These are phyloP conservation scores for Mrakiaceae sp. DNA, from an alignment of 1,284 basidiomycete species.

Conservation along the genomic window DNA sequence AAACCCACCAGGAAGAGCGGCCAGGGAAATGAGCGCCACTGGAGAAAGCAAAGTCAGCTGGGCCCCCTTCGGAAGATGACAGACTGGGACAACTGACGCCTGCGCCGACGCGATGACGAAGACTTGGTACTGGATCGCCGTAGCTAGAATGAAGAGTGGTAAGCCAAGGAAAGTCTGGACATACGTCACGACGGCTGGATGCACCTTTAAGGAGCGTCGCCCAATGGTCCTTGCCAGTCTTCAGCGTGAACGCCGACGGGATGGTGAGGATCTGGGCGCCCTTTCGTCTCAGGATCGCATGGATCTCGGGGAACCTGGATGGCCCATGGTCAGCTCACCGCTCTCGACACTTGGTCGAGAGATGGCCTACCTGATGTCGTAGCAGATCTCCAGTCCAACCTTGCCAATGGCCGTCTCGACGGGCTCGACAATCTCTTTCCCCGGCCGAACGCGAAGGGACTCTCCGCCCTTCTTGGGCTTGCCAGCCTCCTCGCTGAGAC, in stretches of 20 bases:
- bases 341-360: background rate
- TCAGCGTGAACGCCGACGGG: conserved; percentile 41
- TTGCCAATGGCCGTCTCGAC: conserved; percentile 33
- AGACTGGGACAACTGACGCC: conserved; percentile 14
- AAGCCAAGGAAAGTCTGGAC: background rate
- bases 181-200: background rate
- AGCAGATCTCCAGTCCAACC: conserved; percentile 42
- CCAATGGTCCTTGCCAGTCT: conserved; percentile 36
- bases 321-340: background rate
- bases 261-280: conserved; percentile 41
- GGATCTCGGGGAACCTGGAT: conserved; percentile 37
- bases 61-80: background rate
- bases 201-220: conserved; percentile 20
- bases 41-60: background rate
- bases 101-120: conserved; percentile 32
- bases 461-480: conserved; percentile 22
- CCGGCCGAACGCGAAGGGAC: conserved; percentile 30
- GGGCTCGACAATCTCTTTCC: conserved; percentile 29
- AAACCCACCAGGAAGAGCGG: background rate
- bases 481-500: conserved; percentile 12
- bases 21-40: conserved; percentile 11
- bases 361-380: conserved; percentile 36
- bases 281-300: conserved; percentile 33
- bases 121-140: conserved; percentile 28
- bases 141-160: background rate